Conservation (phyloP, 2,329 filamentous ascomycete species). For the Chaetothyriales sp. region DNA sequence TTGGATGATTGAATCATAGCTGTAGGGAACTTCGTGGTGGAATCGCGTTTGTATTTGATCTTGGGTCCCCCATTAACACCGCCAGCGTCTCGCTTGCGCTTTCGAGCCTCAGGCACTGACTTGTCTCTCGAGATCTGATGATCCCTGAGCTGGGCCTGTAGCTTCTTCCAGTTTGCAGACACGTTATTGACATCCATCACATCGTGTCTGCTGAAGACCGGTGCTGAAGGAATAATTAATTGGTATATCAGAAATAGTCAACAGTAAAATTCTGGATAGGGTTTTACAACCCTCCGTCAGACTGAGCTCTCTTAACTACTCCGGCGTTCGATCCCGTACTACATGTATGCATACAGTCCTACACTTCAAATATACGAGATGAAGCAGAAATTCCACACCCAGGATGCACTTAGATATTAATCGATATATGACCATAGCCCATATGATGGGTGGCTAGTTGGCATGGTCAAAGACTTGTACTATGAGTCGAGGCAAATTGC, state of each 20-base stretch:
- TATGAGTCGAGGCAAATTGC: too few species aligned
- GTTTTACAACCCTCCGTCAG: too few species aligned
- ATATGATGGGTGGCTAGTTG: too few species aligned
- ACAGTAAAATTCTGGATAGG: too few species aligned
- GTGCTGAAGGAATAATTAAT: neutral
- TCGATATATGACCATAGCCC: too few species aligned
- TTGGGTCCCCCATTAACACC: neutral
- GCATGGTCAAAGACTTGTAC: neutral
- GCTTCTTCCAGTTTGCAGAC: constrained; percentile 39
- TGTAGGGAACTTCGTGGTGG: neutral
- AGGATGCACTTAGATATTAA: too few species aligned
- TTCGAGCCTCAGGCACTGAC: neutral
- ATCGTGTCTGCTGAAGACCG: neutral
- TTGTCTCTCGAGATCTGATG: neutral
- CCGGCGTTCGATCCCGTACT: too few species aligned
- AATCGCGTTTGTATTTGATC: neutral
- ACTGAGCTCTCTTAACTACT: too few species aligned
- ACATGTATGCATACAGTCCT: too few species aligned
- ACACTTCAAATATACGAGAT: too few species aligned
- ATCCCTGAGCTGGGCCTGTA: constrained; percentile 33
- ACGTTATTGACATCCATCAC: constrained; percentile 30
- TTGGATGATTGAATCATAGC: neutral
- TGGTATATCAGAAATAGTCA: too few species aligned
- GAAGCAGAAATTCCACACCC: too few species aligned
- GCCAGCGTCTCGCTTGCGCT: neutral